Conservation (phyloP, 192 early-diverging fungal genomes). For the Dimargaris xerosporica region DNA sequence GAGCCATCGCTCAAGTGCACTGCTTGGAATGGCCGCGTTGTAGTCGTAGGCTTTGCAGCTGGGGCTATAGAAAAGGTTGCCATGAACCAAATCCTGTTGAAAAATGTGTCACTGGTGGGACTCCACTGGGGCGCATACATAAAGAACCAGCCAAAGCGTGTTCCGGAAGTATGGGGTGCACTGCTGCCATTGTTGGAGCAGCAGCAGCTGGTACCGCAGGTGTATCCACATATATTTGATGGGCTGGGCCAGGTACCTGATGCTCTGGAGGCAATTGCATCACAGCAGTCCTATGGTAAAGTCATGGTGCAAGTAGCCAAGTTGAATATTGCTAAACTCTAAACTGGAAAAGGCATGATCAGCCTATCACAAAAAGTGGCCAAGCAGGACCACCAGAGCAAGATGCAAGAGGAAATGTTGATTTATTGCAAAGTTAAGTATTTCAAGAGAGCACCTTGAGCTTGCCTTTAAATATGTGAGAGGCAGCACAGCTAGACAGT, state of each 20-base stretch:
- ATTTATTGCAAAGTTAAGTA: too few species aligned
- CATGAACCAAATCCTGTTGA: constrained; percentile 64
- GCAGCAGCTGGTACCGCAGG: constrained; percentile 36
- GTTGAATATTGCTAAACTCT: not conserved
- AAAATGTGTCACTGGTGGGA: constrained; percentile 61
- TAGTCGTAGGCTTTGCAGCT: constrained; percentile 71
- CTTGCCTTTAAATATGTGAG: too few species aligned
- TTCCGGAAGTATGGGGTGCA: constrained; percentile 51
- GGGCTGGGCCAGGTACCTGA: constrained; percentile 45
- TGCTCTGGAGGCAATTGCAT: constrained; percentile 53
- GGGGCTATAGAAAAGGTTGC: constrained; percentile 70
- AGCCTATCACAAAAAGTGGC: too few species aligned
- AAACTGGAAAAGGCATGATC: too few species aligned
- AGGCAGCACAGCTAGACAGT: too few species aligned
- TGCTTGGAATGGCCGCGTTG: constrained; percentile 70
- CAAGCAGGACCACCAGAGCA: too few species aligned
- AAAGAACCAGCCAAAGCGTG: constrained; percentile 35
- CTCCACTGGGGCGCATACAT: constrained; percentile 62
- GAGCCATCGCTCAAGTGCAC: constrained; percentile 39
- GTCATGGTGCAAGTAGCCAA: constrained; percentile 39
- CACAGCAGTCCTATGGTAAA: constrained; percentile 62
- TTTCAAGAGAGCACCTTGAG: too few species aligned
- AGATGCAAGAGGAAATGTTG: too few species aligned
- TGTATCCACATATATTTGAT: constrained; percentile 47
- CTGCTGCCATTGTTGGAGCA: constrained; percentile 41